These are phyloP conservation scores for Cyberlindnera petersonii DNA, from an alignment of 805 yeast genomes.

Conservation along the genomic window DNA sequence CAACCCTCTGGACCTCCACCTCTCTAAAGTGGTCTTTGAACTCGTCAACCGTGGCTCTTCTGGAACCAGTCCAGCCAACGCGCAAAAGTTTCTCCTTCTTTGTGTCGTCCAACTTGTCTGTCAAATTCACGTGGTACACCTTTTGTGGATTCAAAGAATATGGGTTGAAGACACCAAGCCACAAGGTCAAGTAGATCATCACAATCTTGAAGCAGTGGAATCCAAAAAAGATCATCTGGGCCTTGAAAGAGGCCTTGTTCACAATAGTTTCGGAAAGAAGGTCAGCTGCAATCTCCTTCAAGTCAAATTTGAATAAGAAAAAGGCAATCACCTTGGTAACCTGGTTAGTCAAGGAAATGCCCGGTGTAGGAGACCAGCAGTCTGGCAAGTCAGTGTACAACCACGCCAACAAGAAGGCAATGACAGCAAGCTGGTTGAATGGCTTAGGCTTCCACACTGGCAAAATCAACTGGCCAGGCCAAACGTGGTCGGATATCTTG, in stretches of 20 bases:
- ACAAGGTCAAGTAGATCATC: slow-evolving; percentile 52
- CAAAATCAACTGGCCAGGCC: slow-evolving; percentile 88
- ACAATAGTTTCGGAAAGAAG: slow-evolving; percentile 47
- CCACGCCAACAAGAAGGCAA: slow-evolving; percentile 54
- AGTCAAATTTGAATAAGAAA: slow-evolving; percentile 35
- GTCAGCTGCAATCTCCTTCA: slow-evolving; percentile 37
- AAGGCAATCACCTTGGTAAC: slow-evolving; percentile 32
- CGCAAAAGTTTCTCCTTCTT: slow-evolving; percentile 43
- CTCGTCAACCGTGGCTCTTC: slow-evolving; percentile 63
- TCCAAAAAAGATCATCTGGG: slow-evolving; percentile 64
- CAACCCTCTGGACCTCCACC: slow-evolving; percentile 56
- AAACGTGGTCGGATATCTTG: slow-evolving; percentile 53
- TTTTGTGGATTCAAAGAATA: slow-evolving; percentile 41
- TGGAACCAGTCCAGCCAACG: slow-evolving; percentile 95
- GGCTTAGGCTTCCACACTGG: slow-evolving; percentile 63
- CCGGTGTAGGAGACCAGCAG: slow-evolving; percentile 86
- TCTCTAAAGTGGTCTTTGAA: slow-evolving; percentile 70
- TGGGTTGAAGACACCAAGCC: slow-evolving; percentile 80
- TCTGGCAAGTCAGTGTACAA: slow-evolving; percentile 93
- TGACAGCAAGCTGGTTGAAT: slow-evolving; percentile 37
- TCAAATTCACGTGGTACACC: slow-evolving; percentile 30
- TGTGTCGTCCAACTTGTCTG: slow-evolving; percentile 31
- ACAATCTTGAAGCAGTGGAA: slow-evolving; percentile 65
- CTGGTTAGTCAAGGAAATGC: slow-evolving; percentile 70
- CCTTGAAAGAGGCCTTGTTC: slow-evolving; percentile 36